A percentile compares a stretch with the other conserved stretches of the same genome.
Evolutionary conservation across 164 flowering plant species (phyloP).

Genomic region (Berberis thunbergii): DNA sequence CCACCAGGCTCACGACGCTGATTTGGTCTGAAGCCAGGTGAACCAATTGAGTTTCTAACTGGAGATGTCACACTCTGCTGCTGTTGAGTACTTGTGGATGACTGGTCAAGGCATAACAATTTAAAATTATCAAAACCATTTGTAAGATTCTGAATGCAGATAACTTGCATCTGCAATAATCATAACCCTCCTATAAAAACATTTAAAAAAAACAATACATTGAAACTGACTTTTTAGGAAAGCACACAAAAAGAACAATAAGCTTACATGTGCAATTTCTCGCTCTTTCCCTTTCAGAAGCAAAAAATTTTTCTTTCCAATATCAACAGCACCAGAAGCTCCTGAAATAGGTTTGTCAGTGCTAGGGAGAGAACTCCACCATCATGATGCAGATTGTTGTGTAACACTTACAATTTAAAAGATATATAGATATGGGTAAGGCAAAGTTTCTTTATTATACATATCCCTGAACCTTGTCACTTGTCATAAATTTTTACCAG

Average conservation of each 20-base stretch:
- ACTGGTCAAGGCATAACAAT: not conserved
- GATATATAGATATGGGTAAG: not conserved
- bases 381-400: not conserved
- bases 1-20: conserved; percentile 63
- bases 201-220: not conserved
- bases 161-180: too few species aligned
- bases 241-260: not conserved
- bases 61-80: conserved; percentile 28
- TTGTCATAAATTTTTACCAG: too few species aligned
- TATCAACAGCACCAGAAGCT: conserved; percentile 31
- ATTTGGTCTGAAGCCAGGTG: conserved; percentile 34
- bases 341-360: conserved; percentile 27
- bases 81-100: conserved; percentile 11
- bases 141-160: not conserved
- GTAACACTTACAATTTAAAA: not conserved
- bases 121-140: not conserved
- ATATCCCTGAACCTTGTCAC: too few species aligned
- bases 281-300: conserved; percentile 78
- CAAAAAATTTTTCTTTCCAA: conserved; percentile 53
- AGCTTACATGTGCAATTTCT: conserved; percentile 49
- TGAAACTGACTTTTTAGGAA: not conserved
- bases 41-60: conserved; percentile 23
- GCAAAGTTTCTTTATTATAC: too few species aligned
- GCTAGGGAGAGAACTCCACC: not conserved
- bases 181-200: not conserved